Base-by-base conservation (phyloP, 495 filamentous ascomycete species). In the Extremus antarcticus region DNA sequence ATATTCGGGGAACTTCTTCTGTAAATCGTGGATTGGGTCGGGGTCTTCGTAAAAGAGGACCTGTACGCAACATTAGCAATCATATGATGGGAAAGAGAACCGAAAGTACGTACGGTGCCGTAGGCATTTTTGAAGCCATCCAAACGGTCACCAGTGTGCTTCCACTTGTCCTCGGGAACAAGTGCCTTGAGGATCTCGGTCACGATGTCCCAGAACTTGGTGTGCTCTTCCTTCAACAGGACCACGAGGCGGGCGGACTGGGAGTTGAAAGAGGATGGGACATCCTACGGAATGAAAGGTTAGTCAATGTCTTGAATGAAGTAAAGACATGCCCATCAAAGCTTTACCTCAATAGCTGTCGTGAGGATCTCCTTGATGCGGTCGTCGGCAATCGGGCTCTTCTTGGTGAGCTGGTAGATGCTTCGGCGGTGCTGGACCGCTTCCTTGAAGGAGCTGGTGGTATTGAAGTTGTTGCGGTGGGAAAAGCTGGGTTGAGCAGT, bases 181-280 rank as follows among this genome's bases (percentile, higher is more conserved):
- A 78, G 74, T 22, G 70, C 63, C 69, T 78, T 81, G 35, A 86
- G 72, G 53, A 73, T 67, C 20, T 75, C 73, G 35, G 56, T 60
- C 29, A 75, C 72, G 54, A 82, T 68, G 54, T 78, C 76, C 82
- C 82, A 86, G 56, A 84, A 72, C 70, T 78, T 79, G 53, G 81
- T 74, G 66, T 85, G 81, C 63, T 83, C 80, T 53, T 69, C 75
- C 51, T 78, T 77, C 63, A 83, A 70, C 57, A 85, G 74, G 23
- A 84, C 75, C 15, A 86, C 70, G 38, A 76, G 66, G 50, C 82
- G 79, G 62, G 79, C 75, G 63, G 70, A 73, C 71, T 86, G 82
- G 43, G 76, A 78, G 76, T 86, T 86, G 80, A 84, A 86, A 63
- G 73, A 76, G 38, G 67, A 73, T 17, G 82, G 82, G 29, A 76